These are phyloP conservation scores for Fusarium sp. DNA, from an alignment of 2,329 filamentous ascomycete genomes.

Conservation along the genomic window DNA sequence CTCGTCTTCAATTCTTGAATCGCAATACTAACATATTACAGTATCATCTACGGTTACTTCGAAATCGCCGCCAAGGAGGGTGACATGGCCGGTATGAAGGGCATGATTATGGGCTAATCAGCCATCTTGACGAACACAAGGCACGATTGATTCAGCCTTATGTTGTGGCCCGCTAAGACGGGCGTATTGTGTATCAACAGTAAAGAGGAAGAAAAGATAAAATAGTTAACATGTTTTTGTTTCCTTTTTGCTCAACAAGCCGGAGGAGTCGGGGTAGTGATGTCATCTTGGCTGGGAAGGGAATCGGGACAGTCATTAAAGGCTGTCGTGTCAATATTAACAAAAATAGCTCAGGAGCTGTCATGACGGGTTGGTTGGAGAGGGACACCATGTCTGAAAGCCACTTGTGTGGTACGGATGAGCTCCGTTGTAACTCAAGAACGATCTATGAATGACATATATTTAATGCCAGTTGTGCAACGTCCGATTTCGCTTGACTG, in stretches of 20 bases:
- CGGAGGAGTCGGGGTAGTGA: slow-evolving; percentile 40
- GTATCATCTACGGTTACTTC: slow-evolving; percentile 99
- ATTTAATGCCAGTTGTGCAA: slow-evolving; percentile 31
- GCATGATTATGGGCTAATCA: slow-evolving; percentile 74
- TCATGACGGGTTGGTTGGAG: slow-evolving; percentile 35
- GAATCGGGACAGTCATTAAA: slow-evolving; percentile 37
- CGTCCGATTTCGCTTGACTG: not conserved
- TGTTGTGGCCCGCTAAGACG: slow-evolving; percentile 28
- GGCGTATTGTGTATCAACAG: slow-evolving; percentile 43
- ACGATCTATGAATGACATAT: slow-evolving; percentile 43
- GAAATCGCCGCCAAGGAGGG: slow-evolving; percentile 99
- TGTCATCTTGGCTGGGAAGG: slow-evolving; percentile 38
- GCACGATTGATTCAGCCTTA: slow-evolving; percentile 34
- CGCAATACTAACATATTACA: slow-evolving; percentile 54
- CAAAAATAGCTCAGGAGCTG: slow-evolving; percentile 31
- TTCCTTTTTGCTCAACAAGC: slow-evolving; percentile 39
- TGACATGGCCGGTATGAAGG: slow-evolving; percentile 85
- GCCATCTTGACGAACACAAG: slow-evolving; percentile 27
- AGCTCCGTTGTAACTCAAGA: slow-evolving; percentile 37
- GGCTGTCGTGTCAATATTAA: slow-evolving; percentile 39
- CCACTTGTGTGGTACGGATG: slow-evolving; percentile 13
- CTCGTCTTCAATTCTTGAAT: slow-evolving; percentile 38
- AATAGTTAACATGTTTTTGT: slow-evolving; percentile 44
- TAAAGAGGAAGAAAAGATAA: slow-evolving; percentile 42
- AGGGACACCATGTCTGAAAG: slow-evolving; percentile 16